Conservation (phyloP, 306 rosid genomes). For the Argentina anserina region DNA sequence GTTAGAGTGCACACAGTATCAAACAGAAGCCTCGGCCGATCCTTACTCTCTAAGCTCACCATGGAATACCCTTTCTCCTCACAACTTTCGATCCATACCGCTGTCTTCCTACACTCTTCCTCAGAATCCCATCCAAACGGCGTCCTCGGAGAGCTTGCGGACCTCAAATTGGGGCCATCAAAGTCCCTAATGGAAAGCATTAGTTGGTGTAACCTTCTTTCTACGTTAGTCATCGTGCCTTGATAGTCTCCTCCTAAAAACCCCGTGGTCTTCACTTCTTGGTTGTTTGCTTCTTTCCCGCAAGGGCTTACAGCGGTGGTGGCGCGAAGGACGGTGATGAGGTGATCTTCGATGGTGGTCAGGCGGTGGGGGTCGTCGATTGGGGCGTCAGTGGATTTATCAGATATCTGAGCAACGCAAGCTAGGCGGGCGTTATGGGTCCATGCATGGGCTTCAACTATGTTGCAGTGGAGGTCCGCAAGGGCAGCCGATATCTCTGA, state of each 20-base stretch:
- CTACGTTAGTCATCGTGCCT: slow-evolving; percentile 46
- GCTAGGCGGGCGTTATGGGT: slow-evolving; percentile 63
- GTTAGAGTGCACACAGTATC: slow-evolving; percentile 76
- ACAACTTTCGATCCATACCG: slow-evolving; percentile 53
- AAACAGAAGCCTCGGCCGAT: slow-evolving; percentile 68
- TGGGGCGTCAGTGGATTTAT: slow-evolving; percentile 47
- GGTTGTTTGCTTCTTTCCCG: slow-evolving; percentile 21
- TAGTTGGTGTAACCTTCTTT: slow-evolving; percentile 66
- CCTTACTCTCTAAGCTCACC: slow-evolving; percentile 55
- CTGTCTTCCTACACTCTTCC: slow-evolving; percentile 32
- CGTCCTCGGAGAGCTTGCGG: background rate
- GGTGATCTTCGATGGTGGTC: slow-evolving; percentile 46
- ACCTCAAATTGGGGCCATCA: slow-evolving; percentile 21
- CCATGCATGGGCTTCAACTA: slow-evolving; percentile 69
- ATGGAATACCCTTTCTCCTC: slow-evolving; percentile 55
- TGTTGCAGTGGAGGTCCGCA: slow-evolving; percentile 58
- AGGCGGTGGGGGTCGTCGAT: slow-evolving; percentile 52
- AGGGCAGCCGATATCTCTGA: slow-evolving; percentile 63
- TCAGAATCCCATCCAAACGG: slow-evolving; percentile 6
- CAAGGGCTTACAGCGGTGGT: slow-evolving; percentile 20
- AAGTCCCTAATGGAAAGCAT: slow-evolving; percentile 53
- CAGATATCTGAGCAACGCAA: slow-evolving; percentile 59
- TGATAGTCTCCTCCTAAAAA: slow-evolving; percentile 29
- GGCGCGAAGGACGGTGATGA: slow-evolving; percentile 49
- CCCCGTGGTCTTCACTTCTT: slow-evolving; percentile 39